Conservation (phyloP, 139 green algal genomes). For the Volvox africanus region DNA sequence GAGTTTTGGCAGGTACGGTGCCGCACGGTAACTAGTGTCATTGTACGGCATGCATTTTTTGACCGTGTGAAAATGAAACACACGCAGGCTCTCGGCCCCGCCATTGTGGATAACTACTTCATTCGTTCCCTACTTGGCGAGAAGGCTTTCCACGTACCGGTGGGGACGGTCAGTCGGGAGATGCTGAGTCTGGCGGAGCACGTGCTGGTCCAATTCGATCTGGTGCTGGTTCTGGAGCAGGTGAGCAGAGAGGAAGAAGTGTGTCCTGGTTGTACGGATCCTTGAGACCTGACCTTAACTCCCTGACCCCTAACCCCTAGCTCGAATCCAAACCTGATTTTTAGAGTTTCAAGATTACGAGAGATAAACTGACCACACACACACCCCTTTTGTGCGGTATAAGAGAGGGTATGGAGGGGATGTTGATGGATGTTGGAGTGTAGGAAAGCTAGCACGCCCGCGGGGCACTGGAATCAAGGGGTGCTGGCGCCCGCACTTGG, state of each 20-base stretch:
- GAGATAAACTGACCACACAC: no score
- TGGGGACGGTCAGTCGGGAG: not conserved
- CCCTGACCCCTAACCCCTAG: no score
- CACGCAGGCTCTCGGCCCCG: conserved; percentile 18
- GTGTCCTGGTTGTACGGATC: not conserved
- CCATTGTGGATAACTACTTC: conserved; percentile 48
- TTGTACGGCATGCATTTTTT: no score
- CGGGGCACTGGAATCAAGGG: no score
- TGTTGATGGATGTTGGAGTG: no score
- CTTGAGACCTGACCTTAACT: no score
- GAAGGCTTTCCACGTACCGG: conserved; percentile 28
- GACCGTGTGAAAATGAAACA: not conserved
- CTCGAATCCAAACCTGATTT: no score
- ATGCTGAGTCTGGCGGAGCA: conserved; percentile 33
- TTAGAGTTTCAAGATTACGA: no score
- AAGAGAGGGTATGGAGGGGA: no score
- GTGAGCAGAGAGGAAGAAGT: not conserved
- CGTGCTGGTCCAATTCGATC: conserved; percentile 35
- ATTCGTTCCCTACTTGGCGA: conserved; percentile 36
- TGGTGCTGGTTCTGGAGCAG: conserved; percentile 44
- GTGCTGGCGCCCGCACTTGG: no score
- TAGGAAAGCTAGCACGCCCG: no score
- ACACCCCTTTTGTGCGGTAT: no score
- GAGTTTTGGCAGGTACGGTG: conserved; percentile 29
- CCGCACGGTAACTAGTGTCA: not conserved